Conservation (phyloP, 208 protist genomes). For the Trypanosoma boissoni region DNA sequence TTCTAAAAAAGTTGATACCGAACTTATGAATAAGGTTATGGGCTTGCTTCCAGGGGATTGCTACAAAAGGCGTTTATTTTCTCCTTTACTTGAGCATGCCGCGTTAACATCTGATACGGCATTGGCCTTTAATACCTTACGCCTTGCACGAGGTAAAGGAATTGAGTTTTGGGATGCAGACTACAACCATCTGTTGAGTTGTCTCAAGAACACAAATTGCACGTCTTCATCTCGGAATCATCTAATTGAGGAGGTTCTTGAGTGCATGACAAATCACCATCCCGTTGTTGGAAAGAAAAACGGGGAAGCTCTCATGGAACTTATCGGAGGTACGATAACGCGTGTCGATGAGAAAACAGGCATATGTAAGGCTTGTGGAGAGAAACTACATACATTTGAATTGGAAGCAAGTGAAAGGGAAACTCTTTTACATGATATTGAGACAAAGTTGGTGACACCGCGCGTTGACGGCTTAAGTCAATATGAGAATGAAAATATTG, state of each 20-base stretch:
- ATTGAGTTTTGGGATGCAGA: slow-evolving; percentile 86
- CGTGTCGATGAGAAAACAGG: slow-evolving; percentile 31
- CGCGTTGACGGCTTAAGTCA: slow-evolving; percentile 43
- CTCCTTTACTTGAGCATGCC: slow-evolving; percentile 56
- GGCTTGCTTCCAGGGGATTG: slow-evolving; percentile 37
- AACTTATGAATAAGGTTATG: slow-evolving; percentile 45
- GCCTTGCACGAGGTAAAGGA: slow-evolving; percentile 23
- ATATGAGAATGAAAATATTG: slow-evolving; percentile 53
- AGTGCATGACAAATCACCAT: slow-evolving; percentile 60
- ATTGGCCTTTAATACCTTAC: slow-evolving; percentile 48
- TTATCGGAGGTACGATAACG: slow-evolving; percentile 46
- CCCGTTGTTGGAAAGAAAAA: slow-evolving; percentile 70
- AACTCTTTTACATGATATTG: slow-evolving; percentile 60
- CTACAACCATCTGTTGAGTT: slow-evolving; percentile 52
- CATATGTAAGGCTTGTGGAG: slow-evolving; percentile 41
- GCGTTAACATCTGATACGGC: slow-evolving; percentile 22
- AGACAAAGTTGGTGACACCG: slow-evolving; percentile 62
- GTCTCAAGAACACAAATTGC: slow-evolving; percentile 15
- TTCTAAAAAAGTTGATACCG: slow-evolving; percentile 9
- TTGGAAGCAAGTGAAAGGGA: slow-evolving; percentile 39
- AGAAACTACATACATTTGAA: slow-evolving; percentile 60
- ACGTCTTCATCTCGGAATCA: background rate
- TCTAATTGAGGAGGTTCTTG: slow-evolving; percentile 32
- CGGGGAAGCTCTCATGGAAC: slow-evolving; percentile 33
- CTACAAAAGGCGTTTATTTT: slow-evolving; percentile 67